Evolutionary conservation across 2,329 filamentous ascomycete genomes (phyloP), one percentile per base, ranked within the genome.

Genomic region (Curvularia lunata): DNA sequence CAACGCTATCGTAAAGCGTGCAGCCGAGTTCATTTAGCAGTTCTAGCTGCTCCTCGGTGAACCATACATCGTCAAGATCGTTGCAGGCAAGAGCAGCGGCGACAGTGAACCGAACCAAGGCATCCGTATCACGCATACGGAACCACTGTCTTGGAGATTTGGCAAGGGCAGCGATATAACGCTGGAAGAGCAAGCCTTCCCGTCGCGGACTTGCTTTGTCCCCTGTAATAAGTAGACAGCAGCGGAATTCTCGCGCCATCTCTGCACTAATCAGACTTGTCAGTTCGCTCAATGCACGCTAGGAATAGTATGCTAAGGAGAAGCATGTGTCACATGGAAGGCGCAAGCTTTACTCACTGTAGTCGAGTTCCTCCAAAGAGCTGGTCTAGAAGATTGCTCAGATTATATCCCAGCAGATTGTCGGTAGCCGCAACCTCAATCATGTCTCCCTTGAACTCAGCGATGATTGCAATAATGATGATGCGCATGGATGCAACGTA

Each of bases 61-160:
- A 69, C 19, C 28, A 23, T 9, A 68, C 49, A 48, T 68, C 54
- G 45, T 66, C 63, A 27, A 71, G 13, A 40, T 76, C 70, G 42
- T 75, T 76, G 61, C 73, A 76, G 0, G 63, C 68, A 19, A 77
- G 58, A 0, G 74, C 72, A 5, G 66, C 63, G 4, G 65, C 71
- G 27, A 77, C 68, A 8, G 71, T 70, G 59, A 74, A 76, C 18
- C 75, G 67, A 12, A 61, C 60, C 1, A 77, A 58, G 13, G 71
- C 73, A 57, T 77, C 74, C 32, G 63, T 65, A 56, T 77, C 75
- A 9, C 74, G 71, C 38, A 76, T 54, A 7, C 74, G 73, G 61
- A 77, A 76, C 70, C 71, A 56, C 16, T 54, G 49, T 43, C 58
- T 38, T 0, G 75, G 74, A 0, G 63, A 66, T 7, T 49, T 38